Evolutionary conservation across 1,284 basidiomycete species (phyloP).

Genomic region (Marasmius oreades): DNA sequence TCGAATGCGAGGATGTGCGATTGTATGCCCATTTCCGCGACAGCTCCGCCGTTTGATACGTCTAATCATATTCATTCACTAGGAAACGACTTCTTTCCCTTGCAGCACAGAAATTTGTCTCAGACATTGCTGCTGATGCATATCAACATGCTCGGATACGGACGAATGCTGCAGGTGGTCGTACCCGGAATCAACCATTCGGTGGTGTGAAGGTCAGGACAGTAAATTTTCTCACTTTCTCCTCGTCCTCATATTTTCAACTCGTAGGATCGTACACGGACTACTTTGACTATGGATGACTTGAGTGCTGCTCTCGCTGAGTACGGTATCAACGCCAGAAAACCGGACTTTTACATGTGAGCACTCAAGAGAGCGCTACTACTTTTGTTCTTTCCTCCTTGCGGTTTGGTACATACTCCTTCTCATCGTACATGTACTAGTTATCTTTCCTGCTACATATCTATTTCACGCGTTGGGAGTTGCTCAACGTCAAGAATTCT

Average conservation of each 20-base stretch:
- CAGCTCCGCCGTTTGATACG: background rate
- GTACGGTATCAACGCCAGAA: conserved; percentile 93
- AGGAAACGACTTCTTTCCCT: conserved; percentile 94
- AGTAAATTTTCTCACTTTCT: no score
- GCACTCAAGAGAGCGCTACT: no score
- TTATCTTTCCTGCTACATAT: no score
- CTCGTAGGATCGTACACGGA: conserved; percentile 53
- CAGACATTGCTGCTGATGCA: conserved; percentile 95
- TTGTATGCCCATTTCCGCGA: conserved; percentile 52
- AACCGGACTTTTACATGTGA: conserved; percentile 84
- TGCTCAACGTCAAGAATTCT: no score
- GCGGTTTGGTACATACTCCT: no score
- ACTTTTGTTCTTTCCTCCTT: no score
- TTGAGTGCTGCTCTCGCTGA: conserved; percentile 88
- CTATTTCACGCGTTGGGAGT: no score
- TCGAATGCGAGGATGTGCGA: conserved; percentile 92
- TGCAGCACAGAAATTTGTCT: conserved; percentile 97
- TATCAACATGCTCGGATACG: conserved; percentile 97
- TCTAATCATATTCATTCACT: conserved; percentile 11
- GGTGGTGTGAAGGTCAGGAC: conserved; percentile 56
- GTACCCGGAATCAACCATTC: conserved; percentile 55
- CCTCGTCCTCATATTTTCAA: conserved; percentile 1
- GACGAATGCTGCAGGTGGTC: conserved; percentile 71
- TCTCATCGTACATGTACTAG: no score
- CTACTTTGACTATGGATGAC: conserved; percentile 98